Evolutionary conservation across 345 rosid species (phyloP).

Genomic region (Bruguiera parviflora): DNA sequence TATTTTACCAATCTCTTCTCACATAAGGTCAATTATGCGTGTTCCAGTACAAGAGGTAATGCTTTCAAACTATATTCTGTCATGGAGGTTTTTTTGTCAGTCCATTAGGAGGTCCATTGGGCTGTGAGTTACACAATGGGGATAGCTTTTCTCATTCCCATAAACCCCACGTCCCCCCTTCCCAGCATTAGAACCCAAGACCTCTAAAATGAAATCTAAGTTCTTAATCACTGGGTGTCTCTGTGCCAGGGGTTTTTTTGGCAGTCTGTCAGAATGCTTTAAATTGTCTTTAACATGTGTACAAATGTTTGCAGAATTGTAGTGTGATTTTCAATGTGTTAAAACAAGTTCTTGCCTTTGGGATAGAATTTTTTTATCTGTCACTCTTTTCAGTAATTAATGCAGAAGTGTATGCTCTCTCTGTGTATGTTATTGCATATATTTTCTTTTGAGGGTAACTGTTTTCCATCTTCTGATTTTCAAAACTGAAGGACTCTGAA

Average conservation of each 20-base stretch:
- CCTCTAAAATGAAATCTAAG: no score
- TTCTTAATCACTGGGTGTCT: no score
- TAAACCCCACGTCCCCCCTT: no score
- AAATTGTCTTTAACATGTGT: not conserved
- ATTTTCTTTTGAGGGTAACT: not conserved
- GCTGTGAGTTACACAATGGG: no score
- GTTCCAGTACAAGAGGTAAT: slow-evolving; percentile 62
- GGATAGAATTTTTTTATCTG: slow-evolving; percentile 1
- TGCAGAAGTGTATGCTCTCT: not conserved
- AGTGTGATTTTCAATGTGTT: not conserved
- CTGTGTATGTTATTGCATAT: not conserved
- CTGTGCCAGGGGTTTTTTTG: no score
- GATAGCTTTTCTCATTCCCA: no score
- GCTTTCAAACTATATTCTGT: no score
- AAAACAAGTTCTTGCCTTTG: not conserved
- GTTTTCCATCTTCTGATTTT: not conserved
- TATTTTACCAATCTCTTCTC: slow-evolving; percentile 89
- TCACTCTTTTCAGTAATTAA: not conserved
- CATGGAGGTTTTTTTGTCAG: no score
- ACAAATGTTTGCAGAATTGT: not conserved
- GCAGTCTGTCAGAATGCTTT: no score
- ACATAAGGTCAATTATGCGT: slow-evolving; percentile 65
- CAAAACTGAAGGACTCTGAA: slow-evolving; percentile 60
- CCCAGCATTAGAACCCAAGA: no score
- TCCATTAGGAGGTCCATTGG: no score